Evolutionary conservation across 2,329 filamentous ascomycete genomes (phyloP), one percentile per base, ranked within the genome.

Genomic region (Alternaria hordeiaustralica): DNA sequence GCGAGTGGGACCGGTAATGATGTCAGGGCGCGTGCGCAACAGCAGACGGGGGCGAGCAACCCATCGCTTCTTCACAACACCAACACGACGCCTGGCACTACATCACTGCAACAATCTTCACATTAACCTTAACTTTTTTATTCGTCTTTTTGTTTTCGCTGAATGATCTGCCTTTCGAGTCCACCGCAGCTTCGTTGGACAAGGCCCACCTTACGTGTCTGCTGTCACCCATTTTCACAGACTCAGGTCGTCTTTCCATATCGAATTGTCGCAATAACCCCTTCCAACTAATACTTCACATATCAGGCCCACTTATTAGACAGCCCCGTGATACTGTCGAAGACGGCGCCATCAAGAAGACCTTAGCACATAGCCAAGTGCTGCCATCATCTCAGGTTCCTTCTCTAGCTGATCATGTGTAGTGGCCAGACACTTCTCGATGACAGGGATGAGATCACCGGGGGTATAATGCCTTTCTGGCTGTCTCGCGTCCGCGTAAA

Each of bases 21-120:
- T 64, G 51, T 49, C 60, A 61, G 46, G 18, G 33, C 23, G 11
- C 49, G 49, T 33, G 41, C 49, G 23, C 41, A 43, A 53, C 44
- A 46, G 11, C 23, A 46, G 25, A 47, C 18, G 23, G 10, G 47
- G 26, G 6, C 15, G 26, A 25, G 47, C 47, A 51, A 51, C 5
- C 18, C 47, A 7, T 51, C 47, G 12, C 47, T 33, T 5, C 20
- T 30, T 30, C 47, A 15, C 47, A 6, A 21, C 20, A 51, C 12
- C 47, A 6, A 13, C n/a, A 18, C 47, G 12, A 36, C 49, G 5
- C 12, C 28, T 11, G 21, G 5, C 28, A 36, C 49, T 51, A 8
- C 28, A 33, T 2, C 18, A 23, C 12, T 33, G 7, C 18, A 15
- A 30, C 11, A 12, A 30, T 30, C 28, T 3, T 12, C 28, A 30